Percentiles rank a stretch among this genome's conserved stretches.
Conservation (phyloP, 176 grass and related monocot species). For the Saccharum officinarum region DNA sequence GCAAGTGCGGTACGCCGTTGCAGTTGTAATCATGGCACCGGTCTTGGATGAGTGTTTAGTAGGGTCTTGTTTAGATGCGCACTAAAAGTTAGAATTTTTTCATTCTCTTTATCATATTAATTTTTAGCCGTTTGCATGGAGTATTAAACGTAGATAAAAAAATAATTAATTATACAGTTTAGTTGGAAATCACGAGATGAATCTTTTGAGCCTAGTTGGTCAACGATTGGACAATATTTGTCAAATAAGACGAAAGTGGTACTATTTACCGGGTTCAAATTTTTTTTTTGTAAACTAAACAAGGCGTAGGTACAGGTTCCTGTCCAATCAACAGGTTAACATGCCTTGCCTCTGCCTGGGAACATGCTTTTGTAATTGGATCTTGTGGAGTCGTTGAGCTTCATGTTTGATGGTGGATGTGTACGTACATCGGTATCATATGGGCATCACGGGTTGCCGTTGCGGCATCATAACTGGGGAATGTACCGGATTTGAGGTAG, state of each 20-base stretch:
- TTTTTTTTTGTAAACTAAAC: no score
- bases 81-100: no score
- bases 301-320: slow-evolving; percentile 15
- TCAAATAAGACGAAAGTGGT: no score
- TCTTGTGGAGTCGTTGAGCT: not conserved
- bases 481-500: slow-evolving; percentile 8
- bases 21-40: slow-evolving; percentile 19
- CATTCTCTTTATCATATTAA: no score
- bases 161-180: no score
- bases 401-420: slow-evolving; percentile 8
- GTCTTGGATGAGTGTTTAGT: slow-evolving; percentile 32
- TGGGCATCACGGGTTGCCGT: slow-evolving; percentile 3
- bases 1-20: not conserved
- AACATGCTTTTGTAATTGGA: not conserved
- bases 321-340: slow-evolving; percentile 21
- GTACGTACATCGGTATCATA: slow-evolving; percentile 20
- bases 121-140: no score
- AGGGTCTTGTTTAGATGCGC: no score
- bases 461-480: slow-evolving; percentile 13
- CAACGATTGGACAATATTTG: no score
- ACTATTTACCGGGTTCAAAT: no score
- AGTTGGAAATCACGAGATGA: no score
- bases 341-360: not conserved
- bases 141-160: no score
- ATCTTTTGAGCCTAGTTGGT: no score